Conservation (phyloP, 2,329 filamentous ascomycete genomes). For the Huntiella moniliformis region DNA sequence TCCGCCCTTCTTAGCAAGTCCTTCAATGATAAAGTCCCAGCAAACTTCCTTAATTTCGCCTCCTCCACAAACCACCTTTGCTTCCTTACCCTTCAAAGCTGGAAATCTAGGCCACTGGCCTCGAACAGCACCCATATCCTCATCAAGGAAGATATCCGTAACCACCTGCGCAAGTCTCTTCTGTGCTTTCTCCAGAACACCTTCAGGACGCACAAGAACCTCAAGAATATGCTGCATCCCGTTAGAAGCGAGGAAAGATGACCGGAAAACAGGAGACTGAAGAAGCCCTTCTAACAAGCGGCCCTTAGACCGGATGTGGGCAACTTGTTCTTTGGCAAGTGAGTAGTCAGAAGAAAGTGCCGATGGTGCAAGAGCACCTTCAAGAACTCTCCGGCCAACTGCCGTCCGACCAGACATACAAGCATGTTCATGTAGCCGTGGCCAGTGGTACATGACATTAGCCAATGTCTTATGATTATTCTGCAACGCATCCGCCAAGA, state of each 20-base stretch:
- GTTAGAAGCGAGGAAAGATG: slow-evolving; percentile 33
- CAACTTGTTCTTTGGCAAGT: slow-evolving; percentile 13
- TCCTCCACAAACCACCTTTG: slow-evolving; percentile 18
- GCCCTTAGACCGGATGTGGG: slow-evolving; percentile 22
- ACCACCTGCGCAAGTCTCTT: slow-evolving; percentile 39
- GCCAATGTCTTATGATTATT: slow-evolving; percentile 45
- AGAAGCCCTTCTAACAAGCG: slow-evolving; percentile 37
- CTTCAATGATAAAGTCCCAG: slow-evolving; percentile 35
- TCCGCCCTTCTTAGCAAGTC: slow-evolving; percentile 20
- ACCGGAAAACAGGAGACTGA: slow-evolving; percentile 31
- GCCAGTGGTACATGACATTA: slow-evolving; percentile 31
- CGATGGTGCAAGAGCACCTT: slow-evolving; percentile 3
- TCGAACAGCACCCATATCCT: slow-evolving; percentile 38
- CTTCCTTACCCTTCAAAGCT: slow-evolving; percentile 18
- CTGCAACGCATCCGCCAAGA: slow-evolving; percentile 38
- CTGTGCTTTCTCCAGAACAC: slow-evolving; percentile 30
- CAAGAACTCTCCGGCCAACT: slow-evolving; percentile 5
- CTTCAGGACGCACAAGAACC: slow-evolving; percentile 22
- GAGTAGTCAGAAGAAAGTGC: background rate
- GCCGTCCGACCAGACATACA: slow-evolving; percentile 19
- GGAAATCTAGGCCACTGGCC: slow-evolving; percentile 34
- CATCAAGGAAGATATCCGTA: slow-evolving; percentile 48
- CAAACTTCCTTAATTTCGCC: slow-evolving; percentile 29
- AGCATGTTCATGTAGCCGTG: slow-evolving; percentile 20
- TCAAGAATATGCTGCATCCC: slow-evolving; percentile 37